Conservation (phyloP, 306 rosid species). For the Glycine tomentella region DNA sequence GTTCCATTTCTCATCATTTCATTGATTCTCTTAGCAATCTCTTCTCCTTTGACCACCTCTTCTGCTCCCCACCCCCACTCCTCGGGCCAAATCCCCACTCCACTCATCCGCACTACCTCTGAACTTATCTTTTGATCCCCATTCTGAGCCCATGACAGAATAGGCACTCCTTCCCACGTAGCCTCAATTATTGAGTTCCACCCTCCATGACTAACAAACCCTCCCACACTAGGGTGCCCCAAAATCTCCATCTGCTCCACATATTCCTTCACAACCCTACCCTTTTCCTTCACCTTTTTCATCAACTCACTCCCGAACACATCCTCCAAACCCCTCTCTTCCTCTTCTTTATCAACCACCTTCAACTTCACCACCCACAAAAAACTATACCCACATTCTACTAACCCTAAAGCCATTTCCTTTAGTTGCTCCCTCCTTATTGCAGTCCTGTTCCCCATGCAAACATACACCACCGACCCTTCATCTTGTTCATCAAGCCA, state of each 20-base stretch:
- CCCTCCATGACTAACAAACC: not conserved
- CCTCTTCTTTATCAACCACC: not conserved
- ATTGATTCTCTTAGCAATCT: conserved; percentile 51
- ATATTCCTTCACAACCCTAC: not conserved
- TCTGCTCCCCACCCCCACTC: conserved; percentile 6
- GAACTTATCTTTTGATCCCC: not conserved
- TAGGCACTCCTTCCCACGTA: not conserved
- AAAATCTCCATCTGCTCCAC: not conserved
- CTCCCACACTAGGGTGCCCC: not conserved
- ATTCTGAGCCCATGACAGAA: not conserved
- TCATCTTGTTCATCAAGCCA: conserved; percentile 53
- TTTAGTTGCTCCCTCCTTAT: conserved; percentile 44
- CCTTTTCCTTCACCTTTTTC: not conserved
- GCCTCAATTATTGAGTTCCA: not conserved
- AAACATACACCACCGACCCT: conserved; percentile 53
- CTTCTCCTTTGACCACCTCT: conserved; percentile 48
- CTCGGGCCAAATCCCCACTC: not conserved
- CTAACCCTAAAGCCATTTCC: conserved; percentile 50
- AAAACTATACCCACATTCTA: not conserved
- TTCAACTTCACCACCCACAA: conserved; percentile 13
- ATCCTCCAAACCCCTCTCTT: not conserved
- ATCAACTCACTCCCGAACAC: not conserved
- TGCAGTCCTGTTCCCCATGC: conserved; percentile 61
- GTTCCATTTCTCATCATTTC: conserved; percentile 58
- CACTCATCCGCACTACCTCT: not conserved